A percentile compares a stretch with the other conserved stretches of the same genome.
phyloP scores from a whole-genome alignment of 2,329 filamentous ascomycete species.

The Akanthomyces lecanii region DNA sequence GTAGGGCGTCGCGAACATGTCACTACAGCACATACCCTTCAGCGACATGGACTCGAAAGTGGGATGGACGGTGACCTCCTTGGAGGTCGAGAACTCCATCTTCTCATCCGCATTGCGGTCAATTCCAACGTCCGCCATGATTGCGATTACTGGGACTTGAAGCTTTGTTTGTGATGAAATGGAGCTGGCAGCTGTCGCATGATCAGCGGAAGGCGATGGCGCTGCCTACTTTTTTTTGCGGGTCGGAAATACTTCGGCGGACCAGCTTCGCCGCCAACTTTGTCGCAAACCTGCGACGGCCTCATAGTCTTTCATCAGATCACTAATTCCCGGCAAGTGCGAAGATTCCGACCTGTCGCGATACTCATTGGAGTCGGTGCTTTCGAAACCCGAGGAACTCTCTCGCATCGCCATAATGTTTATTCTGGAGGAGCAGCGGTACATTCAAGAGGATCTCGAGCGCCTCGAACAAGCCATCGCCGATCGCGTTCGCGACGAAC shows the following conservation, averaged over 20 bases:
- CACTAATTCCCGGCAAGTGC: background rate
- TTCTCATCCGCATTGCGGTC: slow-evolving; percentile 92
- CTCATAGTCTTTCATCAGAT: background rate
- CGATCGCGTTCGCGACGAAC: slow-evolving; percentile 83
- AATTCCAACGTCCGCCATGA: slow-evolving; percentile 82
- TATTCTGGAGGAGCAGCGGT: slow-evolving; percentile 88
- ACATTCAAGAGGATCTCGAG: slow-evolving; percentile 94
- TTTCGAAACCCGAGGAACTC: background rate
- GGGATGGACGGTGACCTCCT: slow-evolving; percentile 92
- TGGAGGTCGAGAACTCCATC: slow-evolving; percentile 97
- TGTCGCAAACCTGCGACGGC: slow-evolving; percentile 5
- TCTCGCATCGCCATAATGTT: slow-evolving; percentile 53
- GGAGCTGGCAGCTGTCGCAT: background rate
- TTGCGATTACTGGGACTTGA: slow-evolving; percentile 30
- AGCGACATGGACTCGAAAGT: slow-evolving; percentile 95
- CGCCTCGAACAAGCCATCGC: slow-evolving; percentile 90
- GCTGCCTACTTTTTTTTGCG: slow-evolving; percentile 14
- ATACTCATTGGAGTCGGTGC: background rate
- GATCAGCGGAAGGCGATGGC: background rate
- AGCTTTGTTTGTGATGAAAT: background rate
- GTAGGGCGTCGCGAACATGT: slow-evolving; percentile 1
- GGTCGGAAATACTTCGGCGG: slow-evolving; percentile 31
- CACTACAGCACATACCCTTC: slow-evolving; percentile 55
- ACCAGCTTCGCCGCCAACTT: slow-evolving; percentile 6
- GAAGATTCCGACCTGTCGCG: background rate